phyloP scores from a whole-genome alignment of 208 protist genomes.

The Crithidia brevicula region DNA sequence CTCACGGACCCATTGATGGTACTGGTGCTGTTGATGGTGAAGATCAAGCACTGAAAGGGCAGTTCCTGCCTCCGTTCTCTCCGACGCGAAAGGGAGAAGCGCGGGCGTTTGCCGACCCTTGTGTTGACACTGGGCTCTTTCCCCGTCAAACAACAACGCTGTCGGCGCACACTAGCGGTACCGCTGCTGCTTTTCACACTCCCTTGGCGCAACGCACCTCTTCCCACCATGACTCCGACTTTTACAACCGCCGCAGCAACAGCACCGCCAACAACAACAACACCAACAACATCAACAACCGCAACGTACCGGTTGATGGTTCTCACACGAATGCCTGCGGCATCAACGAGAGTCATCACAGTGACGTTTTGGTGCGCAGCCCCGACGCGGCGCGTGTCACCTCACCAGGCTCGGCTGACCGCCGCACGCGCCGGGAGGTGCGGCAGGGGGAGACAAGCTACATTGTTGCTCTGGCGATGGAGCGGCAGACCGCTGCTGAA shows the following conservation, averaged over 20 bases:
- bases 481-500: conserved; percentile 15
- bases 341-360: neutral
- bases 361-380: conserved; percentile 17
- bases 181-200: neutral
- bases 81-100: too few species aligned
- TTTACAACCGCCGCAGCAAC: neutral
- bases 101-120: too few species aligned
- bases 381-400: neutral
- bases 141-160: too few species aligned
- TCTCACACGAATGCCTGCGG: neutral
- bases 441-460: conserved; percentile 9
- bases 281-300: neutral
- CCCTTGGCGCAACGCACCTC: neutral
- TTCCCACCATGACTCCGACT: neutral
- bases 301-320: neutral
- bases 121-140: too few species aligned
- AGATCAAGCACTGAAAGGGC: too few species aligned
- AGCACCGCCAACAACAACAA: neutral
- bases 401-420: neutral
- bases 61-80: too few species aligned
- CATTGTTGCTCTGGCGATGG: conserved; percentile 16
- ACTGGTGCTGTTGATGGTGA: too few species aligned
- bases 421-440: neutral
- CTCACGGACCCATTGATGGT: neutral
- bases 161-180: too few species aligned